These are phyloP conservation scores for Acanthamoeba healyi DNA, from an alignment of 208 protist genomes.

Conservation along the genomic window DNA sequence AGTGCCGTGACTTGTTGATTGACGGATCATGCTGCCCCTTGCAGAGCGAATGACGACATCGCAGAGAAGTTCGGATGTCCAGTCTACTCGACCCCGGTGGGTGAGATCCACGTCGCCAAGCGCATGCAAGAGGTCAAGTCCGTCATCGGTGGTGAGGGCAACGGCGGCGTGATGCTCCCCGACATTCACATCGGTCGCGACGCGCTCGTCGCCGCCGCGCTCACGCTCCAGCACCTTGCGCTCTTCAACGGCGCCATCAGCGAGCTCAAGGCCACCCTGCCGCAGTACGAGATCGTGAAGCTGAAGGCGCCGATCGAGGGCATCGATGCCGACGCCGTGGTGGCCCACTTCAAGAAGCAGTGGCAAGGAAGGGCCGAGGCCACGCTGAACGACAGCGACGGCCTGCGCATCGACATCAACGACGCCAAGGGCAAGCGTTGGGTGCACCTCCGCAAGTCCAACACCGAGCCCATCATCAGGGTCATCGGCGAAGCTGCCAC, in stretches of 20 bases:
- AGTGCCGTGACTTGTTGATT: no score
- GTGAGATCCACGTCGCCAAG: conserved; percentile 89
- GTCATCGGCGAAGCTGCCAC: conserved; percentile 85
- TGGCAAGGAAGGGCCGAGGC: conserved; percentile 25
- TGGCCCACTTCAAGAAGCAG: conserved; percentile 76
- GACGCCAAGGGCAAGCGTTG: conserved; percentile 81
- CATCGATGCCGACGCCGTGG: conserved; percentile 81
- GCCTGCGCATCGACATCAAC: conserved; percentile 84
- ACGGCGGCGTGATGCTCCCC: conserved; percentile 91
- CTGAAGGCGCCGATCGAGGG: conserved; percentile 82
- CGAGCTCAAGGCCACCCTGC: conserved; percentile 83
- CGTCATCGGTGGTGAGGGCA: conserved; percentile 91
- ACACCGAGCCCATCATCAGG: conserved; percentile 91
- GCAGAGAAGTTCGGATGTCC: conserved; percentile 78
- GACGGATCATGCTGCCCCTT: background rate
- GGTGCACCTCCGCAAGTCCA: conserved; percentile 90
- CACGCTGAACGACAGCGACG: conserved; percentile 84
- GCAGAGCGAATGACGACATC: conserved; percentile 83
- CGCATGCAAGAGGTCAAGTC: conserved; percentile 81
- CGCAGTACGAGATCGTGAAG: conserved; percentile 90
- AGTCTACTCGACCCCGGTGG: conserved; percentile 85
- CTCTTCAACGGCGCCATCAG: conserved; percentile 77
- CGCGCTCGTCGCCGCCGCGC: conserved; percentile 84
- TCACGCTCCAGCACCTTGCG: conserved; percentile 83
- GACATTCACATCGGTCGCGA: conserved; percentile 91